These are phyloP conservation scores for Neospora caninum DNA, from an alignment of 169 alveolate species.

Conservation along the genomic window DNA sequence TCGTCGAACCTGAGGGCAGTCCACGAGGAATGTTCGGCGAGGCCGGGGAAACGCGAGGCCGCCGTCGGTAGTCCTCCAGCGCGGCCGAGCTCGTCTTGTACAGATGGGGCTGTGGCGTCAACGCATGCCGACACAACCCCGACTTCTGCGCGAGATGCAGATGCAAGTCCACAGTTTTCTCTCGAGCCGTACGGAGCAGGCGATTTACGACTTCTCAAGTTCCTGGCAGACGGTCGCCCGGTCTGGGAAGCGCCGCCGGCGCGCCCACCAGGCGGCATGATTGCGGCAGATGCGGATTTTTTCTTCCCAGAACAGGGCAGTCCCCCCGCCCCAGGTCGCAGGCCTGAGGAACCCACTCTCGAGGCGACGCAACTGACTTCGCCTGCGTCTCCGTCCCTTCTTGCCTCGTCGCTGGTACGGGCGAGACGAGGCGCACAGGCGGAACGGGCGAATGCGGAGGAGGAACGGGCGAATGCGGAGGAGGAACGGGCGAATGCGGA, in stretches of 20 bases:
- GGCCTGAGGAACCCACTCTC: no score
- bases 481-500: not conserved
- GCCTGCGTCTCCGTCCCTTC: not conserved
- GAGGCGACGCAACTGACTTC: no score
- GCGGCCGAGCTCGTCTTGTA: no score
- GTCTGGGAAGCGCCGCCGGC: conserved; percentile 43
- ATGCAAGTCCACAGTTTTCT: not conserved
- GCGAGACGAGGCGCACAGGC: not conserved
- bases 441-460: not conserved
- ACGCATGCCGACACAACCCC: no score
- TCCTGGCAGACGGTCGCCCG: conserved; percentile 27
- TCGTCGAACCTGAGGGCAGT: no score
- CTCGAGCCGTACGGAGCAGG: conserved; percentile 40
- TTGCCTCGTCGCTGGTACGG: not conserved
- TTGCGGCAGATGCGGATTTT: not conserved
- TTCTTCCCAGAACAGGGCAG: not conserved
- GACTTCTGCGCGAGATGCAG: no score
- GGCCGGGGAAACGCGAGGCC: no score
- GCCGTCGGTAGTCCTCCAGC: no score
- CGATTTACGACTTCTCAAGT: conserved; percentile 17
- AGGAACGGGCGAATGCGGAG: not conserved
- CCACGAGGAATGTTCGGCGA: no score
- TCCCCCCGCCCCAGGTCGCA: no score
- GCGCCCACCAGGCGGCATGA: not conserved
- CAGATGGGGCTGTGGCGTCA: no score